These are phyloP conservation scores for Orbilia ellipsospora DNA, from an alignment of 2,329 filamentous ascomycete species.

Conservation along the genomic window DNA sequence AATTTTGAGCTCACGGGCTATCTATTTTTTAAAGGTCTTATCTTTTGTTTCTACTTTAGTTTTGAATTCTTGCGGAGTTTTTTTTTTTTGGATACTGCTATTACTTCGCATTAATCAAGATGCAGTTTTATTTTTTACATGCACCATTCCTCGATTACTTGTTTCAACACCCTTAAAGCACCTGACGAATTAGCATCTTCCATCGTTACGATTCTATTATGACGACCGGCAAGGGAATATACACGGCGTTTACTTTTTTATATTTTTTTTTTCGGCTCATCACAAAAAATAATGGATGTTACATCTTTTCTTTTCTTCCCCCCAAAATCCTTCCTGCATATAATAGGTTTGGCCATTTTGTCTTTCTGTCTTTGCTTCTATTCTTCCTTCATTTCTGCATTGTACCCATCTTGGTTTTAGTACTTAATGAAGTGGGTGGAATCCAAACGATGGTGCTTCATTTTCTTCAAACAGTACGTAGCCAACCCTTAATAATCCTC, in stretches of 20 bases:
- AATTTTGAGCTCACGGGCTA: constrained; percentile 24
- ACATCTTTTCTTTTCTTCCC: constrained; percentile 13
- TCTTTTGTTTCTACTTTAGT: constrained; percentile 55
- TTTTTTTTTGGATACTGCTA: constrained; percentile 43
- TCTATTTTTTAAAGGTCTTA: constrained; percentile 9
- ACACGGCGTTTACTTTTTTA: constrained; percentile 37
- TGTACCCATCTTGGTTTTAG: constrained; percentile 35
- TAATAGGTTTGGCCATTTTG: constrained; percentile 4
- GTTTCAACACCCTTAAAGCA: constrained; percentile 35
- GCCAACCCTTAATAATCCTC: constrained; percentile 55
- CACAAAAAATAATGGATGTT: constrained; percentile 18
- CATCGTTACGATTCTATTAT: constrained; percentile 53
- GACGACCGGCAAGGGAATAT: constrained; percentile 52
- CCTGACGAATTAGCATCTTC: constrained; percentile 52
- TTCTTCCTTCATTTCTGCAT: constrained; percentile 15
- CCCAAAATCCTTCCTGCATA: constrained; percentile 8
- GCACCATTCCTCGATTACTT: constrained; percentile 33
- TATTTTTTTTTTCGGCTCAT: constrained; percentile 24
- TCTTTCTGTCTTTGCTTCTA: constrained; percentile 8
- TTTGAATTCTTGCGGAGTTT: constrained; percentile 57
- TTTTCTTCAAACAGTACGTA: constrained; percentile 54
- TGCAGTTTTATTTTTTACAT: constrained; percentile 24
- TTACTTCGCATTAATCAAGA: constrained; percentile 55
- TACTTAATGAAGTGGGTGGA: constrained; percentile 50
- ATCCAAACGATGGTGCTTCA: constrained; percentile 37